Evolutionary conservation across 2,329 filamentous ascomycete species (phyloP).

Genomic region (Aspergillus phoenicis): DNA sequence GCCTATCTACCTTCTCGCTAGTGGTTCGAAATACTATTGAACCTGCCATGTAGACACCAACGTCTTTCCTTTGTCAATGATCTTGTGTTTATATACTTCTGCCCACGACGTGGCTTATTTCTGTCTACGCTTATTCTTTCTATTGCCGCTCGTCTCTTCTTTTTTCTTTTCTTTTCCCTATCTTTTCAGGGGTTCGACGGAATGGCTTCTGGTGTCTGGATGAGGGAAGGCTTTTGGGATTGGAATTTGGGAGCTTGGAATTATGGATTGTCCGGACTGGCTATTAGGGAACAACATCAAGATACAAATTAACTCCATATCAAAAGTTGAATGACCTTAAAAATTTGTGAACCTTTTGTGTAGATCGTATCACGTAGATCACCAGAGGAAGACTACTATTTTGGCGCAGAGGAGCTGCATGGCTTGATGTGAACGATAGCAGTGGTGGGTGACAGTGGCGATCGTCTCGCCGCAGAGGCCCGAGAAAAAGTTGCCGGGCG

Average conservation of each 20-base stretch:
- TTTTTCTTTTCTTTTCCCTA: conserved; percentile 7
- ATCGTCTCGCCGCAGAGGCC: background rate
- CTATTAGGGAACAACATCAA: conserved; percentile 1
- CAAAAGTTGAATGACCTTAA: background rate
- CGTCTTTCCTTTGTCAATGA: conserved; percentile 29
- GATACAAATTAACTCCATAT: background rate
- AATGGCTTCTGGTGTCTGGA: conserved; percentile 8
- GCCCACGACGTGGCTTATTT: conserved; percentile 8
- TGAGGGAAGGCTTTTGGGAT: conserved; percentile 11
- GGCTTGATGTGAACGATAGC: no score
- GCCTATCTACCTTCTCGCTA: conserved; percentile 9
- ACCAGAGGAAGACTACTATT: background rate
- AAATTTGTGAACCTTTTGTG: background rate
- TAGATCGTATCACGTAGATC: background rate
- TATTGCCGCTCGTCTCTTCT: conserved; percentile 2
- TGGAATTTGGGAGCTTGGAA: conserved; percentile 8
- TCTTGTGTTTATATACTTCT: conserved; percentile 24
- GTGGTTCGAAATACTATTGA: conserved; percentile 14
- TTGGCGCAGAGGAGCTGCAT: background rate
- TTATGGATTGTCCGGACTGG: conserved; percentile 9
- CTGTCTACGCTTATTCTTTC: conserved; percentile 8
- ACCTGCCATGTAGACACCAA: conserved; percentile 22
- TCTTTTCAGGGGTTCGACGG: conserved; percentile 10
- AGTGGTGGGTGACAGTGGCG: background rate
- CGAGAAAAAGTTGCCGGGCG: background rate